Base-by-base conservation (phyloP, 1,284 basidiomycete species). In the Boletus albobrunnescens region DNA sequence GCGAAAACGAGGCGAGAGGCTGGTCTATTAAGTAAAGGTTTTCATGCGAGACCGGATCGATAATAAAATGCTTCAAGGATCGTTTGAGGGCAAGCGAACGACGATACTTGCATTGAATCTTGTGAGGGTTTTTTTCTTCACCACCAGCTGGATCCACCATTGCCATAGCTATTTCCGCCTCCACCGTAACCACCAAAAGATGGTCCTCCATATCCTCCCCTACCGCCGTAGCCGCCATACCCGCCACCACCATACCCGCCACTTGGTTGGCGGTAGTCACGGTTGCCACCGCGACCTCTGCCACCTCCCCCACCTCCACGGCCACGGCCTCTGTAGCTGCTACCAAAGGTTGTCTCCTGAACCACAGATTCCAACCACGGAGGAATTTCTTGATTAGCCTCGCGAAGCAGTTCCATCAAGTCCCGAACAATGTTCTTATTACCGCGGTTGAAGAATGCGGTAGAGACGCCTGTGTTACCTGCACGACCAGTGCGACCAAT, bases 401-500 rank as follows among this genome's bases (percentile, higher is more conserved):
- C 95, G 52, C 91, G 84, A 44, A 99, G 82, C 12, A 99, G 79
- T 66, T 97, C 94, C 48, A 98, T 74, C 39, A 99, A 78, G 61
- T 96, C 94, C 44, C 87, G 82, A 39, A 91, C 91, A 55, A 98
- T 95, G 71, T 93, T 89, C 67, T 84, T 85, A 74, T 94, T 95
- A 51, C 83, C 84, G 28, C 91, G 81, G 72, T 95, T 95, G 81
- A 93, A 94, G 75, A 95, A 94, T 4, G 91, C 91, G 14, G 92
- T 99, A 28, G 91, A 87, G 54, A 87, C 81, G 76, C 95, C 95
- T n/a, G 86, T 90, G 77, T 99, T 99, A 57, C 95, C 95, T 13
- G 96, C 96, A 83, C 95, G 94, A 47, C 96, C 95, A 17, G 96
- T 99, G 79, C 95, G 93, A 77, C 95, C 95, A 64, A 97, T 97